phyloP scores from a whole-genome alignment of 768 basidiomycete genomes.

The Xanthoconium purpureum region DNA sequence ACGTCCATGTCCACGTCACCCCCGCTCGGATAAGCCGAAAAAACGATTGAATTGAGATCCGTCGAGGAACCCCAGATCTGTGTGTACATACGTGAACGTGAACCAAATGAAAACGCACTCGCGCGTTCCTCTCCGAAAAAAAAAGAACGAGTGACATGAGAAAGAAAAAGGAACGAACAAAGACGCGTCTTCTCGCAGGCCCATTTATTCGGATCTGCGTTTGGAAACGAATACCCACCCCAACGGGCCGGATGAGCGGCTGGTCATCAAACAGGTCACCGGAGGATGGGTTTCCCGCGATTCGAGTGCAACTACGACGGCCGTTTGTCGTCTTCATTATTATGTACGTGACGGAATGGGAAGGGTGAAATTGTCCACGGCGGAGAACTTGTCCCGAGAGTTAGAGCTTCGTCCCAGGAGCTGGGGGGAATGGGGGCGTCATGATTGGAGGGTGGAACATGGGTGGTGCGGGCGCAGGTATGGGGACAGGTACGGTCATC shows the following conservation, averaged over 20 bases:
- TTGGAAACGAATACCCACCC: conserved; percentile 3
- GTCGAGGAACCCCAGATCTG: neutral
- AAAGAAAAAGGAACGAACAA: too few relatives aligned
- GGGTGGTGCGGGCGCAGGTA: conserved; percentile 20
- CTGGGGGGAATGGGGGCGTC: conserved; percentile 29
- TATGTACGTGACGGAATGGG: conserved; percentile 22
- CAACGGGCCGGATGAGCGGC: neutral
- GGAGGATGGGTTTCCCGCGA: conserved; percentile 9
- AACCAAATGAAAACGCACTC: neutral
- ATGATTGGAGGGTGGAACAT: conserved; percentile 30
- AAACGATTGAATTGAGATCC: conserved; percentile 9
- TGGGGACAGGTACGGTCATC: conserved; percentile 17
- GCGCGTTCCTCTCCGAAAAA: neutral
- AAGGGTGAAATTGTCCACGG: neutral
- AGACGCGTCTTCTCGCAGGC: neutral
- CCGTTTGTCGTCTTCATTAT: conserved; percentile 8
- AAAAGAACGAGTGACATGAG: conserved; percentile 9
- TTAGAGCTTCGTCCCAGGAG: conserved; percentile 33
- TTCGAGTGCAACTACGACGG: neutral
- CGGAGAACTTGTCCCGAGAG: neutral
- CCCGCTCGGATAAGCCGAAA: neutral
- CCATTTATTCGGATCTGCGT: neutral
- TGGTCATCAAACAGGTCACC: neutral
- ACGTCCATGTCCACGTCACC: neutral
- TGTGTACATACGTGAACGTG: neutral